Evolutionary conservation across 2,329 filamentous ascomycete species (phyloP).

Genomic region (Parascedosporium putredinis): DNA sequence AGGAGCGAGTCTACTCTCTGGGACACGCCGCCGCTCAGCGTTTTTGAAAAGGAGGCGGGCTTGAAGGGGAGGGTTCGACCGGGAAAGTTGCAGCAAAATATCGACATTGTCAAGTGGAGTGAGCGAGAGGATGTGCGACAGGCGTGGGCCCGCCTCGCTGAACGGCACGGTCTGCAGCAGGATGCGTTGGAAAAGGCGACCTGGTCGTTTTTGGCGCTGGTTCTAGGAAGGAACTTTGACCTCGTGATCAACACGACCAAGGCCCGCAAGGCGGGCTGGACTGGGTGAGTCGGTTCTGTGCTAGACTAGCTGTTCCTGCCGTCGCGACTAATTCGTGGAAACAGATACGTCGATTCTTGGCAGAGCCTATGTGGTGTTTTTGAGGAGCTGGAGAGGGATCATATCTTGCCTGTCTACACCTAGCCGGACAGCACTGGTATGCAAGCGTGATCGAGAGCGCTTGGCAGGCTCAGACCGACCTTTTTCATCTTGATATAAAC

Average conservation of each 20-base stretch:
- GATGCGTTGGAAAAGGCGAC: slow-evolving; percentile 29
- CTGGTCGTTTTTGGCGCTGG: slow-evolving; percentile 30
- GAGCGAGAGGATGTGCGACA: slow-evolving; percentile 24
- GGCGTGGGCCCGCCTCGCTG: slow-evolving; percentile 27
- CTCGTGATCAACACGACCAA: slow-evolving; percentile 31
- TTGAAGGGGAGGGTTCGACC: slow-evolving; percentile 16
- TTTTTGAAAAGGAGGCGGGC: slow-evolving; percentile 18
- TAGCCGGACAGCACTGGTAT: too few relatives aligned
- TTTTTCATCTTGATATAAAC: too few relatives aligned
- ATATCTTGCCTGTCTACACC: background rate
- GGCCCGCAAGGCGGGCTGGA: slow-evolving; percentile 31
- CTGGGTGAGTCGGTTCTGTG: slow-evolving; percentile 19
- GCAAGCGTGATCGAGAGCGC: too few relatives aligned
- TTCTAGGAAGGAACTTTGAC: slow-evolving; percentile 30
- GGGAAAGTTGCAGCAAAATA: slow-evolving; percentile 24
- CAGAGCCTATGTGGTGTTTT: background rate
- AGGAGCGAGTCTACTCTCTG: slow-evolving; percentile 14
- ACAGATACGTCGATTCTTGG: slow-evolving; percentile 2
- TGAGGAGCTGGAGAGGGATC: background rate
- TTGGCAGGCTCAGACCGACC: too few relatives aligned
- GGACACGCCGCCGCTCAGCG: slow-evolving; percentile 19
- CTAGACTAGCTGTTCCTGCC: background rate
- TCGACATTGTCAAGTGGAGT: slow-evolving; percentile 30
- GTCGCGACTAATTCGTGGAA: too few relatives aligned
- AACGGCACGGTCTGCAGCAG: slow-evolving; percentile 25